Percentiles rank a stretch among this genome's conserved stretches.
Evolutionary conservation across 176 grass and related monocot genomes (phyloP).

Genomic region (Elaeis guineensis): DNA sequence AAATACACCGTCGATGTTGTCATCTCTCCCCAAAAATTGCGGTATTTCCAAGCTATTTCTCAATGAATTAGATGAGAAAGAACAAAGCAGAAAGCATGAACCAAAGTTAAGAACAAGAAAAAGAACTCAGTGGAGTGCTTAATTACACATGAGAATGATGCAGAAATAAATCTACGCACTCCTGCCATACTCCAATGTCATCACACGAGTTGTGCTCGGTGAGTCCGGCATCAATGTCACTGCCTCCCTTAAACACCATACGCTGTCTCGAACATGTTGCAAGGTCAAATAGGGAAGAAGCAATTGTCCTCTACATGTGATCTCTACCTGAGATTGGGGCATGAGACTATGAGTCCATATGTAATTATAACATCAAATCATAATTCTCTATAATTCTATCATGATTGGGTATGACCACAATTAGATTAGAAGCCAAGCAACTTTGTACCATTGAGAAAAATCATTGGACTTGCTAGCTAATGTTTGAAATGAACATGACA

Average conservation of each 20-base stretch:
- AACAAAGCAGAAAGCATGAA: conserved; percentile 3
- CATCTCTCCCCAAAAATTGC: conserved; percentile 9
- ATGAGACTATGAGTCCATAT: too few species aligned
- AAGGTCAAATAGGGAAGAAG: conserved; percentile 27
- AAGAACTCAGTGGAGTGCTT: conserved; percentile 23
- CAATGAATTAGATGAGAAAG: conserved; percentile 27
- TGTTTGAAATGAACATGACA: too few species aligned
- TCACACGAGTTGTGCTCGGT: conserved; percentile 10
- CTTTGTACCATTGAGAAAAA: too few species aligned
- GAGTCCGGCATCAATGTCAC: conserved; percentile 5
- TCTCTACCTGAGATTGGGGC: conserved; percentile 22
- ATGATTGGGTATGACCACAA: neutral
- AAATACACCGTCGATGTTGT: conserved; percentile 12
- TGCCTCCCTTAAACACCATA: conserved; percentile 26
- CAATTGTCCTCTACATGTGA: conserved; percentile 28
- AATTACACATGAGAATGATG: conserved; percentile 8
- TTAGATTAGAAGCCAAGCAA: conserved; percentile 26
- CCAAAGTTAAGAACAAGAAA: conserved; percentile 8
- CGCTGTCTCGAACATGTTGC: conserved; percentile 24
- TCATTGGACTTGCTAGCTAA: too few species aligned
- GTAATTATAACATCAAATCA: neutral
- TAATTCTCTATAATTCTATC: neutral
- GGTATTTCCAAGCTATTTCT: conserved; percentile 25
- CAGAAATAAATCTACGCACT: conserved; percentile 20
- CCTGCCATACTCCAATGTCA: conserved; percentile 29